Conservation (phyloP, 2,329 filamentous ascomycete species). For the Ascochyta pisi region DNA sequence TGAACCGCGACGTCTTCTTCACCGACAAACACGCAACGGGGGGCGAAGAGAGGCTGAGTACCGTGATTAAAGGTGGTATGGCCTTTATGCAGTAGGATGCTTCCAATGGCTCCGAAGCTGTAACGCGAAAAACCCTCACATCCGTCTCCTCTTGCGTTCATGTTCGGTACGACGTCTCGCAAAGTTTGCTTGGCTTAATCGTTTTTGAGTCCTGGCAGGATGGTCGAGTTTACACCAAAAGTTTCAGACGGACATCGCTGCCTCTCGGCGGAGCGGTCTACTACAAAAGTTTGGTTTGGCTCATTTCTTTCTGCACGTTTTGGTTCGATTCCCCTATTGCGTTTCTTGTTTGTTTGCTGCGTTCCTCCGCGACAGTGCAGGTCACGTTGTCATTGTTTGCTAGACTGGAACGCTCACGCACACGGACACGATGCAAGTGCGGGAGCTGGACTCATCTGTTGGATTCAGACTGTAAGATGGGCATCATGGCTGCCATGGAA, state of each 20-base stretch:
- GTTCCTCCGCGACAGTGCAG: constrained; percentile 41
- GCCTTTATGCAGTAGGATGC: not conserved
- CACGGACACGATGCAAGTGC: constrained; percentile 38
- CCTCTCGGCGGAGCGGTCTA: constrained; percentile 5
- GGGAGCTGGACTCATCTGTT: constrained; percentile 27
- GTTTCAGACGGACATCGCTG: constrained; percentile 19
- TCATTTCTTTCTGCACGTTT: constrained; percentile 23
- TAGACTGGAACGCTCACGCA: constrained; percentile 50
- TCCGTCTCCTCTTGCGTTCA: not conserved
- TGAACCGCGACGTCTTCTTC: constrained; percentile 29
- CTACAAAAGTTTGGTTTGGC: constrained; percentile 30
- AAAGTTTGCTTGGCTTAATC: not conserved
- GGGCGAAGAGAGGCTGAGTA: constrained; percentile 29
- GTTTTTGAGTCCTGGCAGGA: not conserved
- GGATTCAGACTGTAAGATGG: constrained; percentile 39
- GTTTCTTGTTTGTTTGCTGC: constrained; percentile 33
- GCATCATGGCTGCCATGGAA: constrained; percentile 19
- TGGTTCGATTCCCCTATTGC: constrained; percentile 33
- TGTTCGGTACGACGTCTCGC: not conserved
- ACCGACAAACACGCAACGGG: constrained; percentile 14
- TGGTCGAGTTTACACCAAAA: constrained; percentile 22
- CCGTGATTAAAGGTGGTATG: not conserved
- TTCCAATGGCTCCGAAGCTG: not conserved
- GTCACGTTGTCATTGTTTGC: constrained; percentile 47
- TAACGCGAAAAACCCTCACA: not conserved